Base-by-base conservation (phyloP, 495 filamentous ascomycete genomes). In the Aspergillus leporis region DNA sequence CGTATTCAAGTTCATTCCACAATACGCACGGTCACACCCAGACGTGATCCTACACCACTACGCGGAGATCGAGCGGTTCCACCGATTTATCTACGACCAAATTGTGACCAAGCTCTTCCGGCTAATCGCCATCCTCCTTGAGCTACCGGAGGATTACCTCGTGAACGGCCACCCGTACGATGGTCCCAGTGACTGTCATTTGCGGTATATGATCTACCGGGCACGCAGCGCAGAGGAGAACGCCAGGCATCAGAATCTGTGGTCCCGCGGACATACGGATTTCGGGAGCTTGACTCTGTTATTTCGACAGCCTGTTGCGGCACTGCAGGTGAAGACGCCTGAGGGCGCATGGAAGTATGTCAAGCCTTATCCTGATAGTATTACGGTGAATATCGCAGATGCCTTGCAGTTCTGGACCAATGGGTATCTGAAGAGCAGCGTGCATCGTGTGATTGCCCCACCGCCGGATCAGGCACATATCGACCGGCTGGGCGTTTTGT, bases 151-250 rank as follows among this genome's bases (percentile, higher is more conserved):
- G 55, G 74, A 82, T 36, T 79, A 73, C 57, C 70, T 85, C 12
- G 66, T 74, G 1, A 62, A 77, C 7, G 70, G 70, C 4, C 82
- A 85, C 62, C 67, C 67, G 8, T 84, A 84, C 55, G 74, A 80
- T 25, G 72, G 69, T 22, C 59, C 73, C 32, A 75, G 71, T 14
- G 72, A 79, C 30, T 76, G 78, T 58, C 78, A 84, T 60, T 63
- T 85, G 10, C 75, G 82, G 13, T 83, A 85, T 62, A 83, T 84
- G 81, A 78, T 80, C 54, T 84, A 83, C 63, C 70, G 77, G 55
- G 68, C 74, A 0, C 77, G 82, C 8, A 73, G 73, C 0, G 66
- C 71, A 2, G 80, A 80, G 43, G 79, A 81, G 46, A 71, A 78
- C 52, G 78, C 67, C 4, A 70, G 71, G 13, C 71, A 64, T 18